Evolutionary conservation across 352 stramenopile genomes (phyloP).

Genomic region (Globisporangium viniferum): DNA sequence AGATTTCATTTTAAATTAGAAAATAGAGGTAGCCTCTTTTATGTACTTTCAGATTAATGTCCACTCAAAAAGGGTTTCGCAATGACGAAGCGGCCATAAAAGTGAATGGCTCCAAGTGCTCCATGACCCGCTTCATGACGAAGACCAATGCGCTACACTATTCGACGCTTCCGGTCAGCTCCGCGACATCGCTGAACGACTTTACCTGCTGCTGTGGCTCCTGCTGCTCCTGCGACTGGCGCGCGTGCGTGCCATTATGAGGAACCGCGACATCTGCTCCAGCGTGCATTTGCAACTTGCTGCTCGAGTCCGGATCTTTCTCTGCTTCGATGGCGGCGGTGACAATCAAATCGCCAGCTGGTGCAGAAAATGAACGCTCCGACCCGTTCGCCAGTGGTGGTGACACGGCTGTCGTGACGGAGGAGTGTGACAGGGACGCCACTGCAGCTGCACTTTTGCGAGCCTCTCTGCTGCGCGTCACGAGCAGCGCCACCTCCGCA

Average conservation of each 20-base stretch:
- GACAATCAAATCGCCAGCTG: not conserved
- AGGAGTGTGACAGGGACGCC: not conserved
- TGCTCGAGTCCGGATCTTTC: not conserved
- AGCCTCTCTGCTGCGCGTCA: constrained; percentile 5
- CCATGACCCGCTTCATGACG: not conserved
- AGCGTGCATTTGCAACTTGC: not conserved
- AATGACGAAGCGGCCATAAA: not conserved
- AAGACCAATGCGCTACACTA: not conserved
- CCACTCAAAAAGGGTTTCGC: not conserved
- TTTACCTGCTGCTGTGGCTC: not conserved
- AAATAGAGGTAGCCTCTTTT: not conserved
- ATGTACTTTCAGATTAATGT: not conserved
- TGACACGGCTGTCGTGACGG: not conserved
- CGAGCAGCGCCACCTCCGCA: not conserved
- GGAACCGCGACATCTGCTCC: constrained; percentile 2
- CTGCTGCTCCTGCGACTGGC: not conserved
- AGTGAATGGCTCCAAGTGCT: not conserved
- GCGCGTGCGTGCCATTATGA: not conserved
- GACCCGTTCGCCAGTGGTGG: constrained; percentile 1
- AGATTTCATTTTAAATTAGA: not conserved
- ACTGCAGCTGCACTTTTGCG: not conserved
- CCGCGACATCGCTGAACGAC: not conserved
- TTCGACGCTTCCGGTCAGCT: not conserved
- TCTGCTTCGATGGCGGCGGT: not conserved
- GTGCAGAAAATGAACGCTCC: constrained; percentile 5